These are phyloP conservation scores for Onygenales sp. DNA, from an alignment of 2,329 filamentous ascomycete genomes.

Conservation along the genomic window DNA sequence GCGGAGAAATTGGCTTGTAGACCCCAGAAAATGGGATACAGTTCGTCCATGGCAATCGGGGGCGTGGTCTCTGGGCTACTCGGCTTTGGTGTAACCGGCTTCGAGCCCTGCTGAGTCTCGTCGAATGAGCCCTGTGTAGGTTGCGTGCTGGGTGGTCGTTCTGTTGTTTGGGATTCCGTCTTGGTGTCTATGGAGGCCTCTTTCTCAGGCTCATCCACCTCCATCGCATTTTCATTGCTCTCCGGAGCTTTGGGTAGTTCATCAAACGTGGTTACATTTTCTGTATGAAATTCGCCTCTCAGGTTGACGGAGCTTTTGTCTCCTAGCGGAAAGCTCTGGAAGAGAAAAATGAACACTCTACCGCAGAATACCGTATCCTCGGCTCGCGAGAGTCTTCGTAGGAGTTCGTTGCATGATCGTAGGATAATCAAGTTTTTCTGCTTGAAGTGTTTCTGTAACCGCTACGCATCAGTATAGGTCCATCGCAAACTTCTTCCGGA, in stretches of 20 bases:
- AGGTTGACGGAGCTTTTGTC: constrained; percentile 97
- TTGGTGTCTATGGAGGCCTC: constrained; percentile 19
- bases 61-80: constrained; percentile 31
- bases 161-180: constrained; percentile 11
- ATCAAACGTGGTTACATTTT: constrained; percentile 86
- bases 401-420: constrained; percentile 87
- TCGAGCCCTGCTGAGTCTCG: constrained; percentile 15
- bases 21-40: constrained; percentile 93
- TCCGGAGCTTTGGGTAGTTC: constrained; percentile 34
- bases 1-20: constrained; percentile 87
- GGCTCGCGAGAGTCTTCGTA: constrained; percentile 86
- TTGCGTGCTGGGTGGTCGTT: constrained; percentile 3
- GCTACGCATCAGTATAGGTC: not conserved
- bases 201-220: constrained; percentile 49
- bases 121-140: not conserved
- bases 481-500: not conserved
- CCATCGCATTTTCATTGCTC: constrained; percentile 49
- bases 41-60: constrained; percentile 54
- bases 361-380: constrained; percentile 97
- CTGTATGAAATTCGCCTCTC: constrained; percentile 87
- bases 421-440: constrained; percentile 83
- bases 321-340: constrained; percentile 92
- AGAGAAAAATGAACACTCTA: constrained; percentile 95
- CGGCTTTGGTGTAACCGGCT: constrained; percentile 5
- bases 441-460: constrained; percentile 54